Percentiles rank a stretch among this genome's conserved stretches.
phyloP scores from a whole-genome alignment of 306 rosid genomes.

The Vigna radiata region DNA sequence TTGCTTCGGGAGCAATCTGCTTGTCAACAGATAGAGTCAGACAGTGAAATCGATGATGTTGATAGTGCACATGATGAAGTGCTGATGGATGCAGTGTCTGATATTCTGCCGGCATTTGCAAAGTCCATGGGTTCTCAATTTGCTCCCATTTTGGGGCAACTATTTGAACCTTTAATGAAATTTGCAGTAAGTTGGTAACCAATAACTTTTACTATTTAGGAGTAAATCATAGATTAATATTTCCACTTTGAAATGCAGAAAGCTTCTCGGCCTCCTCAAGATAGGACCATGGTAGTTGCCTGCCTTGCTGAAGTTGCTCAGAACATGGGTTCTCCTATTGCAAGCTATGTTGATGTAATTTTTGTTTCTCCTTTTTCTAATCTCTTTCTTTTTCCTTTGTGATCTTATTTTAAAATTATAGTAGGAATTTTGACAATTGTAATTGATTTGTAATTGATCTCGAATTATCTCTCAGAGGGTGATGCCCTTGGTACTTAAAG shows the following conservation, averaged over 20 bases:
- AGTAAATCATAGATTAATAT: slow-evolving; percentile 41
- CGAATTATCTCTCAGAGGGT: slow-evolving; percentile 62
- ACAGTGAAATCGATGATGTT: slow-evolving; percentile 84
- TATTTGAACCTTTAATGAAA: slow-evolving; percentile 91
- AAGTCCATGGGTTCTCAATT: slow-evolving; percentile 95
- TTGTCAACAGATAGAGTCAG: slow-evolving; percentile 85
- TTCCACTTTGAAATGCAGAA: slow-evolving; percentile 66
- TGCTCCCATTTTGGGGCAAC: slow-evolving; percentile 82
- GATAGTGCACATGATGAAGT: slow-evolving; percentile 85
- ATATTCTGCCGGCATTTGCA: slow-evolving; percentile 95
- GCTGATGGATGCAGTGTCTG: slow-evolving; percentile 98
- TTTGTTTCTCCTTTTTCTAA: slow-evolving; percentile 14
- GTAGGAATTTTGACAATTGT: slow-evolving; percentile 7
- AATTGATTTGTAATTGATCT: slow-evolving; percentile 44
- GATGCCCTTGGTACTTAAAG: slow-evolving; percentile 91
- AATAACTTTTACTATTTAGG: slow-evolving; percentile 36
- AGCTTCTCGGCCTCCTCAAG: slow-evolving; percentile 88
- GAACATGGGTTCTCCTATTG: slow-evolving; percentile 98
- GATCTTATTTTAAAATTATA: slow-evolving; percentile 8
- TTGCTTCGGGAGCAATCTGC: slow-evolving; percentile 87
- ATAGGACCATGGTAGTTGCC: slow-evolving; percentile 98
- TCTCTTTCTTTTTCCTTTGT: not conserved
- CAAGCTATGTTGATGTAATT: slow-evolving; percentile 80
- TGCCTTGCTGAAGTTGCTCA: slow-evolving; percentile 99
- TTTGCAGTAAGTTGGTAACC: slow-evolving; percentile 71